A percentile compares a stretch with the other conserved stretches of the same genome.
Evolutionary conservation across 2,329 filamentous ascomycete genomes (phyloP).

Genomic region (Colletotrichum godetiae): DNA sequence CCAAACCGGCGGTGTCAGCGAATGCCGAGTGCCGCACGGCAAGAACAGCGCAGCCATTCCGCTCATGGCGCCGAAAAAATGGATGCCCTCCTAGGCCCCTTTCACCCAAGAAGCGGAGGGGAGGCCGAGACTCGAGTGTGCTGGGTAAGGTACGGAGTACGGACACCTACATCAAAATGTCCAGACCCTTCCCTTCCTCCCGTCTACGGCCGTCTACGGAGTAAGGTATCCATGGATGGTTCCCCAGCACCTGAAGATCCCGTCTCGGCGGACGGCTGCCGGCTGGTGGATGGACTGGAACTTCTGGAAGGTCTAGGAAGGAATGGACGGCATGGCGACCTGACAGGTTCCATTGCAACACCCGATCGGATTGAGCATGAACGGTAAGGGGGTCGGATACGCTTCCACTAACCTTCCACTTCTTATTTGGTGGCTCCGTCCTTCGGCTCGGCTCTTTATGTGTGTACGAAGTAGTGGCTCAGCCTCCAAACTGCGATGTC

Average conservation of each 20-base stretch:
- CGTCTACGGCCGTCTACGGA: no score
- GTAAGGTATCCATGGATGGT: background rate
- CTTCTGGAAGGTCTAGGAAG: background rate
- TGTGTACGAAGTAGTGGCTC: background rate
- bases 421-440: slow-evolving; percentile 14
- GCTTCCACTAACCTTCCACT: slow-evolving; percentile 12
- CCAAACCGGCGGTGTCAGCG: background rate
- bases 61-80: background rate
- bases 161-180: background rate
- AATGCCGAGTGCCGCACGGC: background rate
- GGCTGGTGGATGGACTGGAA: background rate
- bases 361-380: slow-evolving; percentile 20
- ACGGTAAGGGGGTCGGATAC: slow-evolving; percentile 23
- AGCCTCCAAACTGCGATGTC: background rate
- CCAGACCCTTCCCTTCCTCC: background rate
- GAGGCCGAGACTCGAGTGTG: background rate
- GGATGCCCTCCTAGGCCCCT: background rate
- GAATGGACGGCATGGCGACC: background rate
- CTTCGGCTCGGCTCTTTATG: slow-evolving; percentile 25
- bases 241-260: slow-evolving; percentile 4
- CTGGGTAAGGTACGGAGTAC: background rate
- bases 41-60: background rate
- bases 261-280: background rate
- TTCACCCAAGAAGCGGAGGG: background rate
- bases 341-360: slow-evolving; percentile 16